Percentiles rank a stretch among this genome's conserved stretches.
These are phyloP conservation scores for Eimeria acervulina DNA, from an alignment of 169 alveolate species.

Conservation along the genomic window DNA sequence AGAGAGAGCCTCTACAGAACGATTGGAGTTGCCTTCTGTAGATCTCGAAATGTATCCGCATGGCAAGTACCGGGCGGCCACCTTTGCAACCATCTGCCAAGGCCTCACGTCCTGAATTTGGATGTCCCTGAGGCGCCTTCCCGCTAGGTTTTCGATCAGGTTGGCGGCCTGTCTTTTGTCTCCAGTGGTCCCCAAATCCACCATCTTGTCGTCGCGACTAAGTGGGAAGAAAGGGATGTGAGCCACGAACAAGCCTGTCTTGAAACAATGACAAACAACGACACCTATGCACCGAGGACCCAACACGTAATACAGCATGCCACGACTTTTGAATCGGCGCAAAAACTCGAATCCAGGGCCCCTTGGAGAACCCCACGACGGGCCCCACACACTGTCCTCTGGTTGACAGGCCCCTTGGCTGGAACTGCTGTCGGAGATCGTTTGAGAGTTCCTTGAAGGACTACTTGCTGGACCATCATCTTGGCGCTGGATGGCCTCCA, in stretches of 20 bases:
- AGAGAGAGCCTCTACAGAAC: background rate
- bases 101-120: slow-evolving; percentile 67
- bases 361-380: background rate
- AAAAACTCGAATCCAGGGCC: slow-evolving; percentile 14
- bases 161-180: background rate
- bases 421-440: background rate
- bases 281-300: slow-evolving; percentile 91
- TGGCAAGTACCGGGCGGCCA: slow-evolving; percentile 54
- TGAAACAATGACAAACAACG: slow-evolving; percentile 93
- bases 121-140: slow-evolving; percentile 34
- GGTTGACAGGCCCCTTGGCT: background rate
- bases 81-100: slow-evolving; percentile 81
- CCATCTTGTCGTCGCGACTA: background rate
- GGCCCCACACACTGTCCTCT: background rate
- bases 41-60: background rate
- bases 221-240: slow-evolving; percentile 93
- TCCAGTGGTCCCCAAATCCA: background rate
- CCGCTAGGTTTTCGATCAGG: slow-evolving; percentile 40
- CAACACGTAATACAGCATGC: slow-evolving; percentile 92
- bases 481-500: slow-evolving; percentile 32
- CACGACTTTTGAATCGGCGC: slow-evolving; percentile 33
- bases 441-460: too few species aligned
- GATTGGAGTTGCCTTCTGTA: background rate
- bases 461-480: background rate
- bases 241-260: slow-evolving; percentile 94